Evolutionary conservation across 495 filamentous ascomycete species (phyloP), one percentile per base, ranked within the genome.

Genomic region (Pseudomonodictys pantanalensis): DNA sequence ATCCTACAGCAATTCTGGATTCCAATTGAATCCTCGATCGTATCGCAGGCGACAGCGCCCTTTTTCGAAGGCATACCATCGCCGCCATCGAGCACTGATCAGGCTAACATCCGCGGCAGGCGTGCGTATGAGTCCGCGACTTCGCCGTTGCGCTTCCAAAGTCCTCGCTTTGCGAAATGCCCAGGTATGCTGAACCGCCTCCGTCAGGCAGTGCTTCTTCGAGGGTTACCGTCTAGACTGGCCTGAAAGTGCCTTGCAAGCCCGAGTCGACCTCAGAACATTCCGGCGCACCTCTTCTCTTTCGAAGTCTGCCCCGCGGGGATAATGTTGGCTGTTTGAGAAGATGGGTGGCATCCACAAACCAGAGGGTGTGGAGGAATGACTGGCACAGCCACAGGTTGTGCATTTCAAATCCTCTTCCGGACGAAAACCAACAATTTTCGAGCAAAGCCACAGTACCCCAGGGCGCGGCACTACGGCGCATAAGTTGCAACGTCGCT

Each of bases 311-410:
- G 58, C 58, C 58, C 58, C 24, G 51, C 51, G 32, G 17, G 6
- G 15, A 8, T 12, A 38, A 23, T 15, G 8, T 4, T 24, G 38
- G 26, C 28, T 50, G 22, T 32, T 49, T 20, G 23, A 53, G 18
- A 18, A 22, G 26, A 17, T 23, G 23, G 17, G 28, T 23, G 42
- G 48, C 58, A 29, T 25, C 39, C 46, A 11, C 39, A 32, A 8
- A 5, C 44, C 46, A 39, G 52, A 38, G 32, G 17, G 18, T 41
- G 26, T 61, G 41, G 23, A 32, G 18, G 15, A 43, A 46, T 43
- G 51, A 32, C 44, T 48, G 29, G 58, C 58, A 56, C 58, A 49
- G 58, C 58, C 58, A 62, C 58, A 42, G 22, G 6, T n/a, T 33
- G n/a, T 53, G 49, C 41, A 26, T 42, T 15, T 26, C 42, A 39